Conservation (phyloP, 2,329 filamentous ascomycete species). For the Exserohilum rostratum region DNA sequence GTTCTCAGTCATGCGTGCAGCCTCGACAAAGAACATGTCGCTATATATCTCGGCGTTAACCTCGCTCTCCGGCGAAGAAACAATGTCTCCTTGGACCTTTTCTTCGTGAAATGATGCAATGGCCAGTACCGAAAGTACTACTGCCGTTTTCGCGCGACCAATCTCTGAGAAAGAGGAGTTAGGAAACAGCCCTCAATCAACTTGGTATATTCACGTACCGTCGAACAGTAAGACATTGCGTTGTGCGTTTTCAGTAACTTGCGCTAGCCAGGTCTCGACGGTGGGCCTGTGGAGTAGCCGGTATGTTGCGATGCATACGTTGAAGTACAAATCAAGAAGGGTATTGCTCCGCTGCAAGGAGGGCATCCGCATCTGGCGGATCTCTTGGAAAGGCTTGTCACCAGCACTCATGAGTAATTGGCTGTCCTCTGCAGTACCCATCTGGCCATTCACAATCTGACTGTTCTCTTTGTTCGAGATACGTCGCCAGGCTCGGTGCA, state of each 20-base stretch:
- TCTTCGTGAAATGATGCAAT: constrained; percentile 56
- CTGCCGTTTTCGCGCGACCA: constrained; percentile 53
- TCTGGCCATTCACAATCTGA: constrained; percentile 23
- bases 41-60: constrained; percentile 33
- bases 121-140: constrained; percentile 48
- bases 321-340: constrained; percentile 61
- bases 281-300: constrained; percentile 61
- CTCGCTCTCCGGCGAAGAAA: constrained; percentile 35
- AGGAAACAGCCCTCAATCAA: no score
- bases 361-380: constrained; percentile 35
- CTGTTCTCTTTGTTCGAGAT: constrained; percentile 63
- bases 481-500: constrained; percentile 72
- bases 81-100: constrained; percentile 36
- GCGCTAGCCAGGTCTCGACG: constrained; percentile 54
- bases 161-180: not conserved
- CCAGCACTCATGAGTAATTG: constrained; percentile 58
- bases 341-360: constrained; percentile 26
- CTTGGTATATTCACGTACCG: no score
- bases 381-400: constrained; percentile 56
- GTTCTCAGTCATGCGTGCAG: constrained; percentile 46
- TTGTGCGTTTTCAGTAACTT: constrained; percentile 20
- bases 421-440: constrained; percentile 36
- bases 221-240: constrained; percentile 43
- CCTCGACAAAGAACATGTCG: constrained; percentile 51
- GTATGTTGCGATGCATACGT: constrained; percentile 65